Conservation (phyloP, 768 basidiomycete species). For the Termitomyces sp. region DNA sequence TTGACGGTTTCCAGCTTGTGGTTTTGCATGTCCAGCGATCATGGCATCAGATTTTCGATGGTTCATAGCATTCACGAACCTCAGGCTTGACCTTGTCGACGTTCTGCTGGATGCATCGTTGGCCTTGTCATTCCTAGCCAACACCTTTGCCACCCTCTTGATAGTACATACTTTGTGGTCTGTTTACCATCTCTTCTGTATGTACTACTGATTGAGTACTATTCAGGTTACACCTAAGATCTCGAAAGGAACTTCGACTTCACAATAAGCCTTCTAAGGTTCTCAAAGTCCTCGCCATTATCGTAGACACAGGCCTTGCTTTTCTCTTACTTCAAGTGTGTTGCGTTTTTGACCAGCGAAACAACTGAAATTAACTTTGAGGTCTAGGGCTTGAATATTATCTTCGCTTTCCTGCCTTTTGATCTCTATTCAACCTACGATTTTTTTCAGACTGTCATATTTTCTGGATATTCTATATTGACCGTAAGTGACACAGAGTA, state of each 20-base stretch:
- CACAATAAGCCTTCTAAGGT: neutral
- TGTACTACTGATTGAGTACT: neutral
- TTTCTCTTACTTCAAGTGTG: neutral
- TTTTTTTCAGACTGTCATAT: neutral
- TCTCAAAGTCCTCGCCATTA: neutral
- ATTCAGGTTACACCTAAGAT: neutral
- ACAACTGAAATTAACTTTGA: neutral
- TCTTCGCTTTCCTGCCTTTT: neutral
- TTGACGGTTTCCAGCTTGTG: neutral
- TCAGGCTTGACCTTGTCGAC: neutral
- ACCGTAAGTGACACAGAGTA: neutral
- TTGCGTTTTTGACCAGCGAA: neutral
- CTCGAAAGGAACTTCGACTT: neutral
- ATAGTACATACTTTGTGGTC: neutral
- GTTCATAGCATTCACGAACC: neutral
- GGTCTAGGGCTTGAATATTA: neutral
- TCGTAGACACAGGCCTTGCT: neutral
- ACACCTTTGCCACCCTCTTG: neutral
- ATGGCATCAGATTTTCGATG: neutral
- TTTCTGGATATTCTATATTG: neutral
- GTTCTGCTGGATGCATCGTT: neutral
- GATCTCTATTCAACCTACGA: neutral
- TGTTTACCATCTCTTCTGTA: neutral
- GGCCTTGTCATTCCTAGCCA: neutral
- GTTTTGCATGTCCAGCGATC: neutral